A percentile compares a stretch with the other conserved stretches of the same genome.
These are phyloP conservation scores for Medicago arabica DNA, from an alignment of 306 rosid species.

Conservation along the genomic window DNA sequence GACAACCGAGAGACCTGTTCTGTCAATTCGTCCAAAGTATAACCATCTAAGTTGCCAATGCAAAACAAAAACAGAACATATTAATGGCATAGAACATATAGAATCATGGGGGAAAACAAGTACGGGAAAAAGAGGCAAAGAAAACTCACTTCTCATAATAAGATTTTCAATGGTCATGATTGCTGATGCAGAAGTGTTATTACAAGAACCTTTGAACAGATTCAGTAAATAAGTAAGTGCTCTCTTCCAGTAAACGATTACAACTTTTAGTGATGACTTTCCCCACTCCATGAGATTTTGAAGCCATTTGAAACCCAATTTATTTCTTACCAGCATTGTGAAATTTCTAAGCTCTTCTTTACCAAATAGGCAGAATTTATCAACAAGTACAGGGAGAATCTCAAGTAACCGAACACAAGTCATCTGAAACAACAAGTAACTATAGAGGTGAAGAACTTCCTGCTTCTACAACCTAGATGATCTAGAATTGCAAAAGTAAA, in stretches of 20 bases:
- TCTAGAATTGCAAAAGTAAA: slow-evolving; percentile 33
- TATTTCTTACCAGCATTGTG: slow-evolving; percentile 45
- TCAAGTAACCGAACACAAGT: slow-evolving; percentile 95
- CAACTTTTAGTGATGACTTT: slow-evolving; percentile 87
- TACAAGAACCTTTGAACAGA: slow-evolving; percentile 61
- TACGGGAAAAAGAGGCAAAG: slow-evolving; percentile 4
- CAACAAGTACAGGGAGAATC: slow-evolving; percentile 79
- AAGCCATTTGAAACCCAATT: slow-evolving; percentile 72
- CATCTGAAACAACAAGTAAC: slow-evolving; percentile 74
- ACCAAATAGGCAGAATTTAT: slow-evolving; percentile 48
- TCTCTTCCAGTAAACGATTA: slow-evolving; percentile 84
- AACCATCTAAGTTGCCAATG: slow-evolving; percentile 60
- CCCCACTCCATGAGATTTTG: slow-evolving; percentile 88
- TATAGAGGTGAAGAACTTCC: slow-evolving; percentile 44
- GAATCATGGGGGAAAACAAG: neutral
- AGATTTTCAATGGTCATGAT: slow-evolving; percentile 72
- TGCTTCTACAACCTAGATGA: slow-evolving; percentile 36
- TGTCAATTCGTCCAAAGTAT: slow-evolving; percentile 67
- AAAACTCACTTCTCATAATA: slow-evolving; percentile 68
- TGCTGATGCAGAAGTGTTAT: slow-evolving; percentile 51
- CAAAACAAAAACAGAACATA: slow-evolving; percentile 38
- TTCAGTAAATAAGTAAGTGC: slow-evolving; percentile 67
- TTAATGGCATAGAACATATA: slow-evolving; percentile 36
- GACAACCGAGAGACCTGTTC: slow-evolving; percentile 73
- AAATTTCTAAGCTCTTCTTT: slow-evolving; percentile 47